Base-by-base conservation (phyloP, 2,329 filamentous ascomycete genomes). In the Fusarium albidum region DNA sequence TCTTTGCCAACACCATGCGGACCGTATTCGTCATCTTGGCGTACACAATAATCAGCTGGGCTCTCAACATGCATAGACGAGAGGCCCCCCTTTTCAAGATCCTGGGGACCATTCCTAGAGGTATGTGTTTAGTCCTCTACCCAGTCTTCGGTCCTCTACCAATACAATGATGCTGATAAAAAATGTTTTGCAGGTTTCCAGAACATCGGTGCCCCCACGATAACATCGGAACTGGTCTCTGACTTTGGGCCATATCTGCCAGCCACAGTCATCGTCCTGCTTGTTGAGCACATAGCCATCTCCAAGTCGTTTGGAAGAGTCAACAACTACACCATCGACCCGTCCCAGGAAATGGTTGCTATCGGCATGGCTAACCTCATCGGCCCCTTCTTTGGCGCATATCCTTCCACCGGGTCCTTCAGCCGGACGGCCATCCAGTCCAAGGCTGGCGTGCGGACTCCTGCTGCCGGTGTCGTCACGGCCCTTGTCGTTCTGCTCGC, bases 281-380 rank as follows among this genome's bases (percentile, higher is more conserved):
- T 98, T 29, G 96, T 98, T 56, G 95, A 98, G 74, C 94, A 98
- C 71, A 96, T 98, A 66, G 92, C 94, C 40, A 97, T 98, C 59
- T 92, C 93, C 14, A 99, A 98, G 73, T 97, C 94, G 0, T 98
- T 99, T 64, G 95, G 95, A 9, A 85, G 94, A 53, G 85, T 97
- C 66, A 98, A 97, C 79, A 96, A 96, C 77, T 99, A 99, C 75
- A 88, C 86, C 13, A 97, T 99, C 70, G 88, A 97, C 65, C 93
- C 95, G 0, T 97, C 94, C 0, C 94, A 99, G 72, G 94, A 99
- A 72, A 84, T 99, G 75, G 91, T 99, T 39, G 94, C 92, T 17
- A 96, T 98, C 61, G 94, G 94, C 57, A 85, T 97, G 21, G 89
- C 88, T 29, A 98, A 98, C 70, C 79, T 98, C 31, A 80, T 98